A percentile compares a stretch with the other conserved stretches of the same genome.
These are phyloP conservation scores for Dipteronia dyeriana DNA, from an alignment of 345 rosid species.

Conservation along the genomic window DNA sequence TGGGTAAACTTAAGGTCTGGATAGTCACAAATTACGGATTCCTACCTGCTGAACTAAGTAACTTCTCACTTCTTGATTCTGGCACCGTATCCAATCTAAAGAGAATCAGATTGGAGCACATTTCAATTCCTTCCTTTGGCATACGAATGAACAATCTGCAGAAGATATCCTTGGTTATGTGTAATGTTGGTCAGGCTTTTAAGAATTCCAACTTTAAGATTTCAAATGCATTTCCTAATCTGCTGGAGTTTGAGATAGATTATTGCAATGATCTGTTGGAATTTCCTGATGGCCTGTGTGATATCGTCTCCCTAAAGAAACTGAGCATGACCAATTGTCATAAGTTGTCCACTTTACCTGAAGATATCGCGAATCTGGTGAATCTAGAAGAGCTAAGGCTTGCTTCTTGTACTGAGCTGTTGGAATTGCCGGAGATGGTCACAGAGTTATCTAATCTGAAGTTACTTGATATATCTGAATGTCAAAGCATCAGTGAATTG, in stretches of 20 bases:
- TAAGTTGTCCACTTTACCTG: slow-evolving; percentile 42
- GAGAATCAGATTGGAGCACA: slow-evolving; percentile 57
- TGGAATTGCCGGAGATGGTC: slow-evolving; percentile 42
- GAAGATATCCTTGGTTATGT: slow-evolving; percentile 51
- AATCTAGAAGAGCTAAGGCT: slow-evolving; percentile 46
- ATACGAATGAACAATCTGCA: slow-evolving; percentile 30
- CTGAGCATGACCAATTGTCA: slow-evolving; percentile 62
- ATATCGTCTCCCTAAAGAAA: slow-evolving; percentile 37
- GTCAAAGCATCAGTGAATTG: slow-evolving; percentile 35
- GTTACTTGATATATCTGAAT: slow-evolving; percentile 52
- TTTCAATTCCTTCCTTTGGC: slow-evolving; percentile 28
- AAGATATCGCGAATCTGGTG: slow-evolving; percentile 37
- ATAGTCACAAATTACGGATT: slow-evolving; percentile 38
- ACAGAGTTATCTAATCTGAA: slow-evolving; percentile 33
- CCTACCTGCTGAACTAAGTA: slow-evolving; percentile 35
- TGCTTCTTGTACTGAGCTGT: slow-evolving; percentile 46
- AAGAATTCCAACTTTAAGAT: slow-evolving; percentile 9
- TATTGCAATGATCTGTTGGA: slow-evolving; percentile 44
- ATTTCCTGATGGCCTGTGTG: slow-evolving; percentile 37
- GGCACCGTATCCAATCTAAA: slow-evolving; percentile 36
- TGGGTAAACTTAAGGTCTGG: slow-evolving; percentile 51
- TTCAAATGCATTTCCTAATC: slow-evolving; percentile 34
- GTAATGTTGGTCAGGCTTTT: slow-evolving; percentile 36
- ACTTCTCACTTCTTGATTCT: slow-evolving; percentile 33
- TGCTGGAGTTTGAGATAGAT: slow-evolving; percentile 53